Evolutionary conservation across 2,329 filamentous ascomycete species (phyloP).

Genomic region (Epichloe glyceriae): DNA sequence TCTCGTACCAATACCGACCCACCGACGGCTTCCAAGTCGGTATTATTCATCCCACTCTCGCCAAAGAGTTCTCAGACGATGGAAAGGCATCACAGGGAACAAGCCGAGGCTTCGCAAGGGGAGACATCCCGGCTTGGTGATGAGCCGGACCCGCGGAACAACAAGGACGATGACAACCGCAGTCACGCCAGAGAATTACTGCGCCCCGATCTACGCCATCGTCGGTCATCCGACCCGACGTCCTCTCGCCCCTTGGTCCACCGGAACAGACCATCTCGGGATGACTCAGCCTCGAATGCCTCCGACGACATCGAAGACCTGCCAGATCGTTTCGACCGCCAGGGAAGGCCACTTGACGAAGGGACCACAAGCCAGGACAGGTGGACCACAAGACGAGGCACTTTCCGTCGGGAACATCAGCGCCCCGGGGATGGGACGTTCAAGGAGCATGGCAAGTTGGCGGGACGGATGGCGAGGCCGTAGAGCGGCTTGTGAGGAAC

Average conservation of each 20-base stretch:
- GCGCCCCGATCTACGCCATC: conserved; percentile 11
- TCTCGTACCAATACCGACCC: neutral
- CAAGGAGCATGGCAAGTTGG: conserved; percentile 31
- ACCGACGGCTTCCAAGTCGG: conserved; percentile 23
- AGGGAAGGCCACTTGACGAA: conserved; percentile 27
- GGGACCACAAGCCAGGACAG: conserved; percentile 8
- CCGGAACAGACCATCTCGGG: conserved; percentile 6
- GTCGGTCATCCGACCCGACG: conserved; percentile 22
- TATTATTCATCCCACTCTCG: conserved; percentile 35
- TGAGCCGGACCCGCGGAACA: conserved; percentile 8
- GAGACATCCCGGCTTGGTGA: conserved; percentile 8
- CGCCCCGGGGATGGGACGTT: conserved; percentile 23
- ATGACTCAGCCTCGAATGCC: conserved; percentile 12
- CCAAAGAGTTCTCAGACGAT: conserved; percentile 35
- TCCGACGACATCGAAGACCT: conserved; percentile 30
- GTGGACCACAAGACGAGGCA: conserved; percentile 26
- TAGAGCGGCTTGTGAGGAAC: conserved; percentile 21
- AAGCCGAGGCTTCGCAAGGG: conserved; percentile 15
- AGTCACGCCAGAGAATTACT: neutral
- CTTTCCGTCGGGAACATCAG: conserved; percentile 27
- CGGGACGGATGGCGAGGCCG: conserved; percentile 28
- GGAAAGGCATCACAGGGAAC: conserved; percentile 25
- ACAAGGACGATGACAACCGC: conserved; percentile 10
- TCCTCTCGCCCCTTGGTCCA: conserved; percentile 17
- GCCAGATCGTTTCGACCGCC: conserved; percentile 33